These are phyloP conservation scores for Ambrosia trifida DNA, from an alignment of 129 eudicot genomes.

Conservation along the genomic window DNA sequence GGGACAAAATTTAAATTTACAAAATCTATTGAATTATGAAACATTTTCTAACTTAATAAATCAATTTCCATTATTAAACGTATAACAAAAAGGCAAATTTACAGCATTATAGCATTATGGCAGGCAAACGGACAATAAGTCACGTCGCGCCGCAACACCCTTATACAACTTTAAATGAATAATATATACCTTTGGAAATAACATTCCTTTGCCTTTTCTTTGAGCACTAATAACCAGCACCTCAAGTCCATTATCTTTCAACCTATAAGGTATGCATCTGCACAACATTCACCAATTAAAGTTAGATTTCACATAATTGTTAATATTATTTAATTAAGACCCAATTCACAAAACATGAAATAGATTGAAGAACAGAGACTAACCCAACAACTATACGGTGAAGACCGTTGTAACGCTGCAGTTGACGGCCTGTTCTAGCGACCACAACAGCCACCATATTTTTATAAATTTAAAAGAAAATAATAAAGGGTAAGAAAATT, in stretches of 20 bases:
- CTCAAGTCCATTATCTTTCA: slow-evolving; percentile 42
- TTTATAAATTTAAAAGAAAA: background rate
- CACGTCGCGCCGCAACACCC: too few species aligned
- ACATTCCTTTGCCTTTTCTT: slow-evolving; percentile 63
- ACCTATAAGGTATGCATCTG: slow-evolving; percentile 87
- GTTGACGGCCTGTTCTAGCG: slow-evolving; percentile 72
- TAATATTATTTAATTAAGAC: background rate
- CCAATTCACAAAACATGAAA: background rate
- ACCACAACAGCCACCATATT: slow-evolving; percentile 39
- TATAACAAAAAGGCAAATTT: too few species aligned
- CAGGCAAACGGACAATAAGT: too few species aligned
- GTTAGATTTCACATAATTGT: background rate
- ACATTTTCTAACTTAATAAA: background rate
- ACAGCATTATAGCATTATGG: too few species aligned
- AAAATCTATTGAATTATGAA: background rate
- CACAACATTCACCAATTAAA: slow-evolving; percentile 20
- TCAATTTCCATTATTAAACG: too few species aligned
- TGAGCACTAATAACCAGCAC: slow-evolving; percentile 67
- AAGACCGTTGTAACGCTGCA: slow-evolving; percentile 64
- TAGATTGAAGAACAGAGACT: slow-evolving; percentile 30
- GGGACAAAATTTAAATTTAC: background rate
- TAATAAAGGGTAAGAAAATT: too few species aligned
- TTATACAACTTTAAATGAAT: too few species aligned
- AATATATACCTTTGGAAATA: slow-evolving; percentile 75
- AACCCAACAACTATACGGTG: slow-evolving; percentile 86